Conservation (phyloP, 2,329 filamentous ascomycete species). For the Neofusicoccum ribis region DNA sequence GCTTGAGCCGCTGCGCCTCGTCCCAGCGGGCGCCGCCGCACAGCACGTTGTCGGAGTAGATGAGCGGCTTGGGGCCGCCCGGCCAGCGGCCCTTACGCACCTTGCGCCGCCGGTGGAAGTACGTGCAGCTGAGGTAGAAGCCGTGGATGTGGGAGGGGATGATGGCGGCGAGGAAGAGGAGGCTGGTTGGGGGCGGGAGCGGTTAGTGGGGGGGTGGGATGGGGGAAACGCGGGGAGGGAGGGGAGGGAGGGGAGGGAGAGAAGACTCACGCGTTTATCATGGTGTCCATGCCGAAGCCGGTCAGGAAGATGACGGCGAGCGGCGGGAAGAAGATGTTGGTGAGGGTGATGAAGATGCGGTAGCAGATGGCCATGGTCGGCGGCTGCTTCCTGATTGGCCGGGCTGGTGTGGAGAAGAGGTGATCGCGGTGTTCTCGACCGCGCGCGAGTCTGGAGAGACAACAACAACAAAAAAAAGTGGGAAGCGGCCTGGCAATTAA, state of each 20-base stretch:
- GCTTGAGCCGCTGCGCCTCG: constrained; percentile 1
- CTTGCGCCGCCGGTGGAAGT: constrained; percentile 20
- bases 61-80: constrained; percentile 17
- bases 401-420: no score
- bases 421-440: no score
- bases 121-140: constrained; percentile 22
- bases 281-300: constrained; percentile 21
- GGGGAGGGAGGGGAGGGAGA: neutral
- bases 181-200: neutral
- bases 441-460: no score
- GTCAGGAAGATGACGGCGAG: constrained; percentile 21
- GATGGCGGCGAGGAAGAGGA: constrained; percentile 22
- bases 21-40: constrained; percentile 17
- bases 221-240: neutral
- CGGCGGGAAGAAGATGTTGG: constrained; percentile 23
- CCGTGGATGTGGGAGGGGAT: constrained; percentile 22
- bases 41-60: constrained; percentile 17
- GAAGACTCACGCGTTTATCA: constrained; percentile 17
- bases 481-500: no score
- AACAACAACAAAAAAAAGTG: no score
- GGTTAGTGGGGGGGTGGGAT: neutral
- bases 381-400: no score
- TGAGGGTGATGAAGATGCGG: constrained; percentile 20
- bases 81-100: constrained; percentile 19
- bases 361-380: constrained; percentile 19